phyloP scores from a whole-genome alignment of 2,329 filamentous ascomycete species.

The Colletotrichum spaethianum region DNA sequence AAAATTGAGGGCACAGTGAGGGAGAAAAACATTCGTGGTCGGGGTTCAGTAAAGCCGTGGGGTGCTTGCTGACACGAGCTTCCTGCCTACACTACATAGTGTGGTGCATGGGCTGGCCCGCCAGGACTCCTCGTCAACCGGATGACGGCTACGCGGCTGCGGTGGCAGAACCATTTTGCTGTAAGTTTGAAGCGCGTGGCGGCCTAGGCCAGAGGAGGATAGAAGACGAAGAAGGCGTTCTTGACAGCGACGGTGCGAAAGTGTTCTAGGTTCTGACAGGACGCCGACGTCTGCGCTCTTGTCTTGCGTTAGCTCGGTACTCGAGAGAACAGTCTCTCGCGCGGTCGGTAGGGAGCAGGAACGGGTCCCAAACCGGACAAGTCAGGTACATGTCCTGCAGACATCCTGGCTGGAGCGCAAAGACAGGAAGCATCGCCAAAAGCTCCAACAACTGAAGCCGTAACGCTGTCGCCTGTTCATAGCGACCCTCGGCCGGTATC shows the following conservation, averaged over 20 bases:
- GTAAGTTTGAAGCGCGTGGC: background rate
- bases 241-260: constrained; percentile 31
- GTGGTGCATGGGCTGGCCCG: constrained; percentile 1
- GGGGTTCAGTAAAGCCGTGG: background rate
- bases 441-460: background rate
- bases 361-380: constrained; percentile 32
- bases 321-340: constrained; percentile 9
- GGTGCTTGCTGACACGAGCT: constrained; percentile 15
- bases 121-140: background rate
- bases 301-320: constrained; percentile 32
- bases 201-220: constrained; percentile 4
- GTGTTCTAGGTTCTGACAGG: constrained; percentile 32
- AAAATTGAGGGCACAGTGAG: constrained; percentile 31
- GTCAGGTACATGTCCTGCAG: constrained; percentile 29
- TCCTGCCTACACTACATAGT: constrained; percentile 8
- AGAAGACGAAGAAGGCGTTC: constrained; percentile 10
- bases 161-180: too few species aligned
- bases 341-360: constrained; percentile 13
- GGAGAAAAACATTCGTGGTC: constrained; percentile 3
- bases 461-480: background rate
- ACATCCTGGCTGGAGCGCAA: background rate
- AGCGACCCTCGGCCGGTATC: background rate
- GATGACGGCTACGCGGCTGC: too few species aligned
- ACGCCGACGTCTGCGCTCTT: constrained; percentile 22
- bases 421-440: background rate